Conservation (phyloP, 2,329 filamentous ascomycete species). For the Thelonectria discophora region DNA sequence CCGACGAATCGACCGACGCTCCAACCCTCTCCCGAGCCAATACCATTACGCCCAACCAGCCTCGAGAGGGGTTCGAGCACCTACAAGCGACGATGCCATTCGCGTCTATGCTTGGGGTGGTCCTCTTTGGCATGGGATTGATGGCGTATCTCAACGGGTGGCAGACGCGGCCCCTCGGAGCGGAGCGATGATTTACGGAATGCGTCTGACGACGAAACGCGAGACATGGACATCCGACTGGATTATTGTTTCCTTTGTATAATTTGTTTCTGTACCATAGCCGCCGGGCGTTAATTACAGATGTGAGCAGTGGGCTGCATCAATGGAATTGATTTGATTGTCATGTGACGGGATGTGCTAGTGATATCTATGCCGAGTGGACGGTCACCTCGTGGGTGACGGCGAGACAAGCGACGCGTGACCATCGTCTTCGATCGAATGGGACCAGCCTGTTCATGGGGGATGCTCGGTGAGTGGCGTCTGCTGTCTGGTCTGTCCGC, state of each 20-base stretch:
- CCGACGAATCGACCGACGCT: constrained; percentile 49
- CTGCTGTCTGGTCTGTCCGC: no score
- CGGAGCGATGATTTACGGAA: constrained; percentile 46
- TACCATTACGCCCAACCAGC: constrained; percentile 57
- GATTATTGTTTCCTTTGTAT: constrained; percentile 42
- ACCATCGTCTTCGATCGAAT: no score
- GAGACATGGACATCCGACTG: constrained; percentile 44
- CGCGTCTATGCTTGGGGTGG: constrained; percentile 83
- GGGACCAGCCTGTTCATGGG: no score
- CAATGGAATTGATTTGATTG: constrained; percentile 33
- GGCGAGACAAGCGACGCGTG: constrained; percentile 22
- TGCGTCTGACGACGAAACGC: constrained; percentile 41
- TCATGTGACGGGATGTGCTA: no score
- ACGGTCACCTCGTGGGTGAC: no score
- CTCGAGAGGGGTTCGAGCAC: constrained; percentile 54
- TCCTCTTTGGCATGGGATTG: constrained; percentile 80
- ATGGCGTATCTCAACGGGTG: constrained; percentile 90
- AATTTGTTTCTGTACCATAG: constrained; percentile 43
- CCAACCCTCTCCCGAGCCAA: constrained; percentile 58
- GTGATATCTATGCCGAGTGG: no score
- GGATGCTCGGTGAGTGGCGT: no score
- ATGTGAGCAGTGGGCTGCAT: constrained; percentile 42
- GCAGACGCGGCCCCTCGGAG: constrained; percentile 58
- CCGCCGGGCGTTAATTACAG: constrained; percentile 34
- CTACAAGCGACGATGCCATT: constrained; percentile 72